phyloP scores from a whole-genome alignment of 2,329 filamentous ascomycete genomes.

The Aureobasidium sp. region DNA sequence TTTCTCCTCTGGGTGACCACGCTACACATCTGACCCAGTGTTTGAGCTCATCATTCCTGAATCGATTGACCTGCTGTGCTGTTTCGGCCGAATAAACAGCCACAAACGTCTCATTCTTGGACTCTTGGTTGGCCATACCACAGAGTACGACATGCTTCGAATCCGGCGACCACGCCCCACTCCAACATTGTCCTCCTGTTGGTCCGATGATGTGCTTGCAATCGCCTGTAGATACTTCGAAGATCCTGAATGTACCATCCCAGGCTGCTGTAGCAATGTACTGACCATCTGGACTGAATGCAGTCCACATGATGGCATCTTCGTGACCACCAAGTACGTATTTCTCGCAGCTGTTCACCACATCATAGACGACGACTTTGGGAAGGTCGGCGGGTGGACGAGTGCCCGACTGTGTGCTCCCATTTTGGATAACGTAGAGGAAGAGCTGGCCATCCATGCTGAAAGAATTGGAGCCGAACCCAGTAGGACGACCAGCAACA shows the following conservation, averaged over 20 bases:
- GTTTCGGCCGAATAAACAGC: not conserved
- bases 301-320: not conserved
- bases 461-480: not conserved
- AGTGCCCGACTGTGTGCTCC: not conserved
- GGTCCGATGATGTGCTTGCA: slow-evolving; percentile 1
- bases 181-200: not conserved
- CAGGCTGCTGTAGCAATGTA: not conserved
- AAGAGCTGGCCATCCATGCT: not conserved
- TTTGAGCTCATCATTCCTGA: not conserved
- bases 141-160: not conserved
- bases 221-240: not conserved
- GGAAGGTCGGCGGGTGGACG: not conserved
- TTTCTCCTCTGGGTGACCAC: not conserved
- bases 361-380: not conserved
- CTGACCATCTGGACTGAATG: not conserved
- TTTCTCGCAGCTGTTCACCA: not conserved
- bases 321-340: not conserved
- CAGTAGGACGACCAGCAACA: not conserved
- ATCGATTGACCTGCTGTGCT: not conserved
- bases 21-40: not conserved
- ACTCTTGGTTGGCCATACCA: not conserved
- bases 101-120: not conserved
- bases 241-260: not conserved
- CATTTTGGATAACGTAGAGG: not conserved
- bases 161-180: not conserved